Evolutionary conservation across 257 asterid genomes (phyloP), one percentile per base, ranked within the genome.

Genomic region (Ilex asprella): DNA sequence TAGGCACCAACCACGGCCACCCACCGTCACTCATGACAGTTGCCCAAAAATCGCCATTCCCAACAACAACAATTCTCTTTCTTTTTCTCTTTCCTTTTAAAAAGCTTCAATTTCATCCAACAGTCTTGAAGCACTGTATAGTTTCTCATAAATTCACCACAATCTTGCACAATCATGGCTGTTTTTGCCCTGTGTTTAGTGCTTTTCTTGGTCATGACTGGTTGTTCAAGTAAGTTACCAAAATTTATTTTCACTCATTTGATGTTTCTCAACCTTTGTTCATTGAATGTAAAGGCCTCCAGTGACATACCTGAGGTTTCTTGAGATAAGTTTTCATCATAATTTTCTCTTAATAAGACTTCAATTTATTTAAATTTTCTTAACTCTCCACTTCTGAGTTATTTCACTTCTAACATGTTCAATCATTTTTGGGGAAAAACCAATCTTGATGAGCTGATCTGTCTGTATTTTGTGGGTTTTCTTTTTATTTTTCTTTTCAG

Each of bases 401-500:
- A 46, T 46, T 46, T 10, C 10, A 21, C n/a, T 46, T 46, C 13
- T 2, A 14, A 13, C 4, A 63, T 32, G 31, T 43, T 6, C 16
- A 0, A 29, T 41, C 13, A 16, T 41, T 49, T 32, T 55, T 14
- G 58, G 41, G 21, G 30, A 7, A 35, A 30, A 49, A 50, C 31
- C 16, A 3, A 5, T 6, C 32, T 43, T 12, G 2, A 31, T 67
- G 68, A 58, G 64, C 67, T 75, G 73, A 67, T 62, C 31, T 12
- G 31, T 31, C 2, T 13, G 47, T 61, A 62, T 56, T 52, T 15
- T 14, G 50, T 12, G 2, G n/a, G 50, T 35, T 63, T 39, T 39
- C 30, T 31, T 49, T 30, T 0, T 59, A 2, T 57, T 11, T 6
- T 47, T 16, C 15, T 15, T 14, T 56, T 13, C 73, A 86, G 97